Base-by-base conservation (phyloP, 179 eudicot genomes). In the Silene coronaria region DNA sequence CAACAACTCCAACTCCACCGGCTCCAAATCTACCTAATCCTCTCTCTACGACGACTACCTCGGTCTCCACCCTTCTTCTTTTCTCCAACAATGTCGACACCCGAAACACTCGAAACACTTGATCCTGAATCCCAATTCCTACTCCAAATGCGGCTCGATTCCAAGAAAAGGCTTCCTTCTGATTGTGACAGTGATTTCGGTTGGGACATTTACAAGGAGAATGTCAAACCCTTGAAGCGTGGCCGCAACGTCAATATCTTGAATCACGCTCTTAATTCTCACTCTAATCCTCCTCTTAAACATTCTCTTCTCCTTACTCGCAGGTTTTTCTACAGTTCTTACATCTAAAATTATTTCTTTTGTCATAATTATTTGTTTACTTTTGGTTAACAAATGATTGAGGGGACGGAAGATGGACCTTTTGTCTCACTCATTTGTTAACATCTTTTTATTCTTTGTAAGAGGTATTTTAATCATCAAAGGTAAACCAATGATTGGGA, bases 141-240 rank as follows among this genome's bases (percentile, higher is more conserved):
- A 10, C 81, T 80, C 60, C 81, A 86, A 59, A 87, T 88, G 71
- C 60, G 83, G 46, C 32, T 78, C 80, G 77, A 72, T 81, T 78
- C 81, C 30, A 79, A 55, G 17, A 57, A n/a, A 53, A 38, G 27
- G 5, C 64, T 2, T 0, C 8, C 63, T 71, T 8, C 51, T 1
- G 21, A 70, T 6, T 46, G 42, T 0, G 74, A 61, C 5, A 72
- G 28, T 2, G 94, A 89, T 0, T 76, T 81, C 71, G 96, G 88
- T 73, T 94, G 98, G 98, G 98, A 94, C 48, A 82, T 86, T 53
- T 92, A 76, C 81, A 94, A 94, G 80, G 98, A 94, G 76, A 94
- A 92, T 48, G 97, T 94, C 10, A 83, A 88, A 57, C 98, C 98
- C 0, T 45, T 94, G 78, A 94, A 92, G 79, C 80, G 95, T 76